These are phyloP conservation scores for Xylariales sp. DNA, from an alignment of 2,329 filamentous ascomycete species.

Conservation along the genomic window DNA sequence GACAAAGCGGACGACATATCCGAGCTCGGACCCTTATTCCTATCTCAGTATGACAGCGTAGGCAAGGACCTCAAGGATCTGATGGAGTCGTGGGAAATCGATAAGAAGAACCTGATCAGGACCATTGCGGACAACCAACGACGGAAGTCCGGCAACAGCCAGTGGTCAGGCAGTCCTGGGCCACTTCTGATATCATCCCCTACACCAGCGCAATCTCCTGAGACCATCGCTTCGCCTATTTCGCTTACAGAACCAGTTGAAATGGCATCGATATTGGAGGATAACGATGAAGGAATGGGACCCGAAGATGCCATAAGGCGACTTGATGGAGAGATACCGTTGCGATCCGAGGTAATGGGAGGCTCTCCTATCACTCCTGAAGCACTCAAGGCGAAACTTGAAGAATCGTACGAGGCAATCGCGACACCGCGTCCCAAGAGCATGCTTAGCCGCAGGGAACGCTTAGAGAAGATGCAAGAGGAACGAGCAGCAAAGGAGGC, in stretches of 20 bases:
- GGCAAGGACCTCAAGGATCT: conserved; percentile 79
- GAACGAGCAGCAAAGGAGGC: conserved; percentile 73
- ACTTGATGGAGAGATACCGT: conserved; percentile 66
- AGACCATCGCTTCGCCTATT: conserved; percentile 53
- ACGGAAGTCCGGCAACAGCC: conserved; percentile 59
- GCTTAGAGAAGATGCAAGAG: conserved; percentile 82
- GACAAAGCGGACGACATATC: conserved; percentile 69
- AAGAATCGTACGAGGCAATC: conserved; percentile 93
- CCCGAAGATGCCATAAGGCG: conserved; percentile 70
- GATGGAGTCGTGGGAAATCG: conserved; percentile 81
- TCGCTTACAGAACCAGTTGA: conserved; percentile 56
- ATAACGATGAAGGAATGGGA: conserved; percentile 30
- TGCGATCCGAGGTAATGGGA: conserved; percentile 42
- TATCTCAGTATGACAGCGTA: conserved; percentile 92
- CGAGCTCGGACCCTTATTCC: conserved; percentile 72
- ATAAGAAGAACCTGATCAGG: conserved; percentile 74
- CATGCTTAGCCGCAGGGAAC: conserved; percentile 76
- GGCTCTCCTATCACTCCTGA: conserved; percentile 46
- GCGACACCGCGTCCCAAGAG: conserved; percentile 69
- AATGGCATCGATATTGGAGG: conserved; percentile 50
- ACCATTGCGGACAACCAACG: conserved; percentile 80
- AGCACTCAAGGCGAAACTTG: conserved; percentile 71
- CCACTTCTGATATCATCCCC: too few species aligned
- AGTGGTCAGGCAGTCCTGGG: too few species aligned
- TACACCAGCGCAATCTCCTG: too few species aligned